These are phyloP conservation scores for Medicago truncatula DNA, from an alignment of 306 rosid species.

Conservation along the genomic window MtrunA17r5.0-ANR NC_053045.1:34058501-34059000, in stretches of 20 bases:
- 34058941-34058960: slow-evolving; percentile 44
- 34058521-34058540: slow-evolving; percentile 62
- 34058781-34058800: slow-evolving; percentile 23
- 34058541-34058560: slow-evolving; percentile 51
- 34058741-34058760: slow-evolving; percentile 69
- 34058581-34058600: no score
- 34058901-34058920: no score
- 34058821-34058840: no score
- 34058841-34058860: no score
- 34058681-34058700: slow-evolving; percentile 60
- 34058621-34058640: no score
- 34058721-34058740: slow-evolving; percentile 72
- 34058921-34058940: slow-evolving; percentile 34
- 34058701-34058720: slow-evolving; percentile 66
- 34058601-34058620: background rate
- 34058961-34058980: slow-evolving; percentile 44
- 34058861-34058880: background rate
- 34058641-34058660: slow-evolving; percentile 55
- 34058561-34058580: no score
- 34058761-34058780: slow-evolving; percentile 61
- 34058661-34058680: slow-evolving; percentile 74
- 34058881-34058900: no score
- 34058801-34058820: background rate
- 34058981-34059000: background rate
- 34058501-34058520: slow-evolving; percentile 66